Conservation (phyloP, 768 basidiomycete species). For the Leccinum ochraceum region DNA sequence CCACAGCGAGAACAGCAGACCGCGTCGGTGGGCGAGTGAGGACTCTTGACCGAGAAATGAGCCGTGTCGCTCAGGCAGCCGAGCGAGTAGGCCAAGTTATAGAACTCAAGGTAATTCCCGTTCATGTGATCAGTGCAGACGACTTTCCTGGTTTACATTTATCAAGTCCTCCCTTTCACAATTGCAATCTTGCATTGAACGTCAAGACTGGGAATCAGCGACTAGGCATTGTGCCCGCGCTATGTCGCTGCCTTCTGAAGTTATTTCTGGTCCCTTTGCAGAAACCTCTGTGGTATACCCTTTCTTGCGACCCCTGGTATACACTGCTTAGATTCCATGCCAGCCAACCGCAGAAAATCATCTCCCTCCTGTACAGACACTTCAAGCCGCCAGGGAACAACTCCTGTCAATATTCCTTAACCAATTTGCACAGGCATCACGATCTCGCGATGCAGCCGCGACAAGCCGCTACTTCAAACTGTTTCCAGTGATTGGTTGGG, state of each 20-base stretch:
- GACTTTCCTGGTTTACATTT: conserved; percentile 23
- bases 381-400: conserved; percentile 70
- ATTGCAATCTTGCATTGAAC: conserved; percentile 63
- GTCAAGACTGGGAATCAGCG: conserved; percentile 94
- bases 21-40: conserved; percentile 91
- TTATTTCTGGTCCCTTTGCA: conserved; percentile 83
- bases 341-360: conserved; percentile 92
- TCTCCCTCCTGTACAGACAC: conserved; percentile 80
- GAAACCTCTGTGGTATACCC: conserved; percentile 81
- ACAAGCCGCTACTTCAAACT: conserved; percentile 96
- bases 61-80: conserved; percentile 82
- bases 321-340: background rate
- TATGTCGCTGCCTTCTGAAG: conserved; percentile 77
- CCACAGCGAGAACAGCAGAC: conserved; percentile 79
- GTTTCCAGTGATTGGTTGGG: conserved; percentile 95
- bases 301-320: background rate
- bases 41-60: conserved; percentile 90
- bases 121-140: conserved; percentile 22
- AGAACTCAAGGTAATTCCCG: conserved; percentile 77
- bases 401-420: conserved; percentile 75
- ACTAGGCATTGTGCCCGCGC: conserved; percentile 89
- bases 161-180: conserved; percentile 63
- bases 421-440: conserved; percentile 84
- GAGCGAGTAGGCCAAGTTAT: conserved; percentile 92
- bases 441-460: conserved; percentile 76